Conservation (phyloP, 1,284 basidiomycete genomes). For the Naganishia sp. region DNA sequence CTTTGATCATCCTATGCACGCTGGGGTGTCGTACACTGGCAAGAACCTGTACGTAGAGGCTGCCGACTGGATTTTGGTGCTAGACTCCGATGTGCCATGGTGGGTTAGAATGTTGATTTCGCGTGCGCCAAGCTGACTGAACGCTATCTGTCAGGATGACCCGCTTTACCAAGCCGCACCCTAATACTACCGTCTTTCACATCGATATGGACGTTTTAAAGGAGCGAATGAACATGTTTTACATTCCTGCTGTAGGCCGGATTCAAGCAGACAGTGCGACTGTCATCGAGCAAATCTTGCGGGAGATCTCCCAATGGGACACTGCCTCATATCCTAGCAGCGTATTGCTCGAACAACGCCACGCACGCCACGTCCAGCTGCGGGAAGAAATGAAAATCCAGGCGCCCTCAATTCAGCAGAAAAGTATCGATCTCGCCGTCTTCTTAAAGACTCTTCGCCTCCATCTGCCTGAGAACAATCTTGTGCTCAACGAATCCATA, state of each 20-base stretch:
- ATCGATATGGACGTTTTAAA: conserved; percentile 68
- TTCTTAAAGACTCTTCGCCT: conserved; percentile 60
- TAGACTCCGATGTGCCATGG: conserved; percentile 69
- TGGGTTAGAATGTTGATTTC: background rate
- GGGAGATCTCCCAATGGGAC: conserved; percentile 31
- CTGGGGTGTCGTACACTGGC: conserved; percentile 60
- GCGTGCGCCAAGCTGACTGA: background rate
- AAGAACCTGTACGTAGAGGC: conserved; percentile 57
- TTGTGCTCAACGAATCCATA: conserved; percentile 66
- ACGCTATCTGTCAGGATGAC: conserved; percentile 51
- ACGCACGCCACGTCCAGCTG: conserved; percentile 41
- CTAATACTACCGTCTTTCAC: conserved; percentile 61
- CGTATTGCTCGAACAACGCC: conserved; percentile 37
- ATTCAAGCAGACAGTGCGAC: conserved; percentile 62
- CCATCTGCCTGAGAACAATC: conserved; percentile 53
- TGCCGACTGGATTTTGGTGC: conserved; percentile 65
- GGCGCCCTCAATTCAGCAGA: conserved; percentile 47
- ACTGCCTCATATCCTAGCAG: conserved; percentile 7
- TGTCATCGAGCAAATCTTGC: conserved; percentile 60
- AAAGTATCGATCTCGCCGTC: background rate
- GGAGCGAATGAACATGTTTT: conserved; percentile 59
- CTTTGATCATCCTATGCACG: conserved; percentile 61
- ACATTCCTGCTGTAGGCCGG: conserved; percentile 62
- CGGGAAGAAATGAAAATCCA: conserved; percentile 45
- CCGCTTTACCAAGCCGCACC: conserved; percentile 56